phyloP scores from a whole-genome alignment of 192 early-diverging fungal genomes.

The Rhizophagus sp. region DNA sequence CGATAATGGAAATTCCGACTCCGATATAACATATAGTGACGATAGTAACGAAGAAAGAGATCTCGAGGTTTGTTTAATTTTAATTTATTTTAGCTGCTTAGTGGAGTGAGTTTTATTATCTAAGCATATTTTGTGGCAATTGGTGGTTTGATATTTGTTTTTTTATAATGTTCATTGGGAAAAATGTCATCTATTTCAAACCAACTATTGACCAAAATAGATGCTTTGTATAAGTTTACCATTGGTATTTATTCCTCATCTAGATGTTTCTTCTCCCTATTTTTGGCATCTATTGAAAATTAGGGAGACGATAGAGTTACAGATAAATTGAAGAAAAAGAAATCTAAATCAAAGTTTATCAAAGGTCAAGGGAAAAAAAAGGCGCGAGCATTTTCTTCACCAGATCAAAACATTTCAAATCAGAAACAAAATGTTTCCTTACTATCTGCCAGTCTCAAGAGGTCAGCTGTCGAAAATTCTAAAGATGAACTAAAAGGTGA shows the following conservation, averaged over 20 bases:
- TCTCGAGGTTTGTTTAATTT: slow-evolving; percentile 1
- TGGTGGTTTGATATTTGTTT: not conserved
- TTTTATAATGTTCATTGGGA: not conserved
- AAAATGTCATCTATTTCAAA: too few relatives aligned
- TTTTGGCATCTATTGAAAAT: not conserved
- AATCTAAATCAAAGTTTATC: not conserved
- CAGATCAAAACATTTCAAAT: not conserved
- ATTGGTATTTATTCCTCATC: slow-evolving; percentile 17
- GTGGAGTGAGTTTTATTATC: too few relatives aligned
- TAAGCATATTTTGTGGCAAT: not conserved
- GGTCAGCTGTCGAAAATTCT: slow-evolving; percentile 4
- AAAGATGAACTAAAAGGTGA: slow-evolving; percentile 5
- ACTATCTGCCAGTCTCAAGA: slow-evolving; percentile 23
- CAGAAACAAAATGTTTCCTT: slow-evolving; percentile 18
- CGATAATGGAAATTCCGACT: not conserved
- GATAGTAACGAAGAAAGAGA: slow-evolving; percentile 21
- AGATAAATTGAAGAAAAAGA: not conserved
- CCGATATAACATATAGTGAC: slow-evolving; percentile 5
- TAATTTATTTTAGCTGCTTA: slow-evolving; percentile 13
- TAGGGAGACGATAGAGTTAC: not conserved
- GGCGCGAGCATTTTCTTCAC: not conserved
- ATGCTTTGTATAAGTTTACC: not conserved
- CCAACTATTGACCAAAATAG: not conserved
- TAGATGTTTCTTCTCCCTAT: slow-evolving; percentile 17
- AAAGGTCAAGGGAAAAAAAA: slow-evolving; percentile 8